Evolutionary conservation across 176 grass and related monocot species (phyloP), one percentile per base, ranked within the genome.

Genomic region (Ensete ventricosum): DNA sequence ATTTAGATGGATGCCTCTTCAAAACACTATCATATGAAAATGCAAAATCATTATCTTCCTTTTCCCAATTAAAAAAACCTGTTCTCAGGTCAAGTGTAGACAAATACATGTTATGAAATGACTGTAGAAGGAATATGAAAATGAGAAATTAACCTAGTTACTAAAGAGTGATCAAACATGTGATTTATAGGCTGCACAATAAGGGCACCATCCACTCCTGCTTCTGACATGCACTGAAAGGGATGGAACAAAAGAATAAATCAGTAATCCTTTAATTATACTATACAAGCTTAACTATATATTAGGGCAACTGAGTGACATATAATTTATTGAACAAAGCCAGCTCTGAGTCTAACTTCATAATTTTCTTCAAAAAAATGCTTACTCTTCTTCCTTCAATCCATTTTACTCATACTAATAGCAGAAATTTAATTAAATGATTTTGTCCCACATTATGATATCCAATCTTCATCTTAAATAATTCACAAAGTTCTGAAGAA

Each of bases 141-240:
- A 24, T 11, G 8, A 67, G 12, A 72, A 72, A 62, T 14, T 77
- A 89, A 92, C 89, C 92, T 92, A 79, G 87, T 88, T 23, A 92
- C 85, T 57, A 87, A 86, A 19, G 92, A 96, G 73, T 96, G 89
- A 50, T 92, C 83, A 74, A 96, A 96, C 89, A 88, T 92, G 78
- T 96, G 89, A 79, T 96, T 92, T 78, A 86, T 84, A 9, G 92
- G 92, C 52, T 96, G 89, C 75, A 96, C 89, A 88, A 96, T 86
- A 62, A 96, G 83, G 52, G 89, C 87, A 50, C 92, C 85, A 50
- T 89, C 92, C 25, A 96, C 89, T 81, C 89, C 87, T 69, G 89
- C 89, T 72, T 92, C 89, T 50, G 79, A 76, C 92, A 96, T 96
- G 71, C 81, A 86, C 87, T 96, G 66, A 79, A 69, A 67, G 22